Conservation (phyloP, 140 eudicot species). For the Senecio squalidus region DNA sequence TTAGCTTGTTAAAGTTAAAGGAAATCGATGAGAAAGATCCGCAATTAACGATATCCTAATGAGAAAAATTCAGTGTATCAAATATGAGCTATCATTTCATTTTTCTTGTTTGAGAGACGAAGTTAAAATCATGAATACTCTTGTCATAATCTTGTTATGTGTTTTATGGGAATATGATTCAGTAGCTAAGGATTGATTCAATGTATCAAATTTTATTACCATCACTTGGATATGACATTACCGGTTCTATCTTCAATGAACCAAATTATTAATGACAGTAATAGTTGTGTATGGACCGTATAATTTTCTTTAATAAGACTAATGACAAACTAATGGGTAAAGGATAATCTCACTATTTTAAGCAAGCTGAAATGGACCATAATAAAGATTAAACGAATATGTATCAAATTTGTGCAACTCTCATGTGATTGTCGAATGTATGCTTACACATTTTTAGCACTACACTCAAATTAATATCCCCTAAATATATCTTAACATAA, state of each 20-base stretch:
- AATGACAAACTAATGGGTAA: constrained; percentile 21
- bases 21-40: no score
- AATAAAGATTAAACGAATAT: constrained; percentile 19
- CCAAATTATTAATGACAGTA: constrained; percentile 8
- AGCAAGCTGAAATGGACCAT: constrained; percentile 25
- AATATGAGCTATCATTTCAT: no score
- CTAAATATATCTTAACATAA: not conserved
- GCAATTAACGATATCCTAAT: no score
- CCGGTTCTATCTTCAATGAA: constrained; percentile 18
- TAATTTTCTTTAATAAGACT: constrained; percentile 8
- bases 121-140: no score
- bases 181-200: constrained; percentile 7
- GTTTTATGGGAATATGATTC: no score
- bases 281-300: constrained; percentile 5
- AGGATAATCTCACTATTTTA: constrained; percentile 18
- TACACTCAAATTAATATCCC: constrained; percentile 8
- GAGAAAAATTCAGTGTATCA: no score
- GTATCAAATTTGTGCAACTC: constrained; percentile 22
- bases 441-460: constrained; percentile 25
- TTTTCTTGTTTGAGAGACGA: no score
- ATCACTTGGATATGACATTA: constrained; percentile 15
- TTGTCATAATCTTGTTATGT: no score
- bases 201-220: not conserved
- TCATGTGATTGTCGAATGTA: constrained; percentile 24
- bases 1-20: not conserved